Conservation (phyloP, 345 rosid genomes). For the Euphorbia peplus region DNA sequence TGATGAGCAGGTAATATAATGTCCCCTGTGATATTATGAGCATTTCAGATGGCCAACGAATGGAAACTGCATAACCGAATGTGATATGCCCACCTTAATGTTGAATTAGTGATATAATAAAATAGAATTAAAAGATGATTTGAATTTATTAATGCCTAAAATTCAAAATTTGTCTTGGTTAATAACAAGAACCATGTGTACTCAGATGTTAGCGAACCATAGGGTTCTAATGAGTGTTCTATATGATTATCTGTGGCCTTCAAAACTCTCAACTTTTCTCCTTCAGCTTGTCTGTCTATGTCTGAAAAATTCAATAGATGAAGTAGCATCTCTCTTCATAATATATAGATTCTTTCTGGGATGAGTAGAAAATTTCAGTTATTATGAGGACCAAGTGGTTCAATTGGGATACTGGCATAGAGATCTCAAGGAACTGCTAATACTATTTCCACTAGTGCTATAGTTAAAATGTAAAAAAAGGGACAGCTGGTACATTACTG, state of each 20-base stretch:
- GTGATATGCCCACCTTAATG: not conserved
- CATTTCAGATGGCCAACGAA: not conserved
- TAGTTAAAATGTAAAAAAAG: not conserved
- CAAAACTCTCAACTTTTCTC: not conserved
- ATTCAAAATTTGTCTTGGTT: not conserved
- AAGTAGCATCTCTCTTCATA: not conserved
- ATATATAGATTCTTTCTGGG: not conserved
- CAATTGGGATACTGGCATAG: not conserved
- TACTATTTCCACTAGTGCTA: not conserved
- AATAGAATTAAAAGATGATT: not conserved
- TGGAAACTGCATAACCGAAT: not conserved
- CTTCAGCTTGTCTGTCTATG: not conserved
- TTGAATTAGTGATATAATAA: not conserved
- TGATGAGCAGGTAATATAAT: conserved; percentile 43
- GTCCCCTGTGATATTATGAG: not conserved
- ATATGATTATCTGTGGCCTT: not conserved
- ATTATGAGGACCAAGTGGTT: not conserved
- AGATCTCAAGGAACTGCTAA: not conserved
- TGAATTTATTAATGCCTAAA: not conserved
- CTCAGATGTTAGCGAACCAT: too few species aligned
- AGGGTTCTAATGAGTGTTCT: not conserved
- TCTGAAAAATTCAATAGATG: not conserved
- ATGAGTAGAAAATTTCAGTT: not conserved
- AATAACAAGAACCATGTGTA: not conserved
- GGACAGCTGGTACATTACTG: not conserved